These are phyloP conservation scores for Rauvolfia tetraphylla DNA, from an alignment of 257 asterid species.

Conservation along the genomic window DNA sequence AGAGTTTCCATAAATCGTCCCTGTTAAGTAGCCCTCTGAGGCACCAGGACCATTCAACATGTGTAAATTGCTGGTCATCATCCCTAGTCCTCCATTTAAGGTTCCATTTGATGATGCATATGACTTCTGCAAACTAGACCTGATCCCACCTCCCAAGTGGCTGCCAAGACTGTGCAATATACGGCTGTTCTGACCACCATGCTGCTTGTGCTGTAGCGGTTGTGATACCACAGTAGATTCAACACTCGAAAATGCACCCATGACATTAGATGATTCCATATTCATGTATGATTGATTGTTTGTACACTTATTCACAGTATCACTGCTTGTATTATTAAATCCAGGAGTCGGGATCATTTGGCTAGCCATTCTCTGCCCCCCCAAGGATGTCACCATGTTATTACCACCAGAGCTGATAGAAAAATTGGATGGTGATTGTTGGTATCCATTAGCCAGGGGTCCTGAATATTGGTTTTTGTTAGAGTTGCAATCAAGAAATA, in stretches of 20 bases:
- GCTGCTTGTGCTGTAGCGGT: conserved; percentile 72
- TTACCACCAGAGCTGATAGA: conserved; percentile 56
- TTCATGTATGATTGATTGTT: conserved; percentile 48
- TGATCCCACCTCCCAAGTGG: conserved; percentile 76
- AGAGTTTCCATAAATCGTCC: conserved; percentile 53
- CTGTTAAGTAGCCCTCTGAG: conserved; percentile 54
- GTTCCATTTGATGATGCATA: conserved; percentile 62
- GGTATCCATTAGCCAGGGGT: conserved; percentile 60
- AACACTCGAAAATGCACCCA: conserved; percentile 50
- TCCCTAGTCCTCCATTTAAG: conserved; percentile 64
- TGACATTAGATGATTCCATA: conserved; percentile 50
- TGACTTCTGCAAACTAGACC: conserved; percentile 70
- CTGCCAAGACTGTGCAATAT: conserved; percentile 76
- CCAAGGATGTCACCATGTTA: conserved; percentile 56
- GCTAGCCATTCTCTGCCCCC: conserved; percentile 67
- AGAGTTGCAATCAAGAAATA: conserved; percentile 27
- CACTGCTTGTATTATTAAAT: conserved; percentile 45
- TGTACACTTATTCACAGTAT: conserved; percentile 38
- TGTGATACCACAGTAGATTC: conserved; percentile 60
- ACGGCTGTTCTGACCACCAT: conserved; percentile 72
- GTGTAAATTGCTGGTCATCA: conserved; percentile 49
- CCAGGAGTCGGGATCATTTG: conserved; percentile 99
- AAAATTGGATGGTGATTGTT: conserved; percentile 56
- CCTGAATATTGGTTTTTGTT: conserved; percentile 48
- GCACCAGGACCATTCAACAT: conserved; percentile 49